Conservation (phyloP, 73 alveolate species). For the Diophrys sp. region DNA sequence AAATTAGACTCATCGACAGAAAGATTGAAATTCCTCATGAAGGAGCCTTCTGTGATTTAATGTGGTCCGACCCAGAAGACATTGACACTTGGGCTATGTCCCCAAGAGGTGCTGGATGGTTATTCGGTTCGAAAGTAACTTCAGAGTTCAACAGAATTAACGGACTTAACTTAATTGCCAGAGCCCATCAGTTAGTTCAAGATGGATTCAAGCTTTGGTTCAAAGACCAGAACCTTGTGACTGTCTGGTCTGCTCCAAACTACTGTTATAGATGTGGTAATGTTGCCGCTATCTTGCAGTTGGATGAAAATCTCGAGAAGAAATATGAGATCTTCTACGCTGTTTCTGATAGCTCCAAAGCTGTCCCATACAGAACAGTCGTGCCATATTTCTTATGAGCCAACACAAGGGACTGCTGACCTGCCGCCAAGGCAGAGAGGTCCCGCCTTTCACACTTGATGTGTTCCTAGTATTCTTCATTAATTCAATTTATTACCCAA, state of each 20-base stretch:
- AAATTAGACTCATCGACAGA: conserved; percentile 74
- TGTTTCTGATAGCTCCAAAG: conserved; percentile 41
- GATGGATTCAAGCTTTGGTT: conserved; percentile 89
- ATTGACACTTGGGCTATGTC: conserved; percentile 74
- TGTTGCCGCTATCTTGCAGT: conserved; percentile 76
- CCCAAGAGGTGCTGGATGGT: conserved; percentile 96
- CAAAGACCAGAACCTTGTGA: conserved; percentile 76
- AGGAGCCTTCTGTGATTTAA: conserved; percentile 95
- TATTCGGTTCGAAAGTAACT: conserved; percentile 92
- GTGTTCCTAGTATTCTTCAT: background rate
- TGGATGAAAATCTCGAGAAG: conserved; percentile 73
- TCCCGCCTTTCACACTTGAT: background rate
- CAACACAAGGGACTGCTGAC: background rate
- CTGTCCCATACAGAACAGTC: conserved; percentile 51
- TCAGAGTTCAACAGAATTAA: conserved; percentile 87
- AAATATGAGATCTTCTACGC: conserved; percentile 76
- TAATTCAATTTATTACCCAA: too few relatives aligned
- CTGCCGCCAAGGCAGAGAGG: background rate
- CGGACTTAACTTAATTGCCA: conserved; percentile 73
- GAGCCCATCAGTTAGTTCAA: conserved; percentile 94
- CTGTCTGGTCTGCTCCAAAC: conserved; percentile 98
- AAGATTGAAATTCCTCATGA: conserved; percentile 93
- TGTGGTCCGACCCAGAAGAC: conserved; percentile 96
- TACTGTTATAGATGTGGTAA: conserved; percentile 97
- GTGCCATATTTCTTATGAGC: conserved; percentile 55